Evolutionary conservation across 306 rosid species (phyloP).

Genomic region (Cicer chorassanicum): DNA sequence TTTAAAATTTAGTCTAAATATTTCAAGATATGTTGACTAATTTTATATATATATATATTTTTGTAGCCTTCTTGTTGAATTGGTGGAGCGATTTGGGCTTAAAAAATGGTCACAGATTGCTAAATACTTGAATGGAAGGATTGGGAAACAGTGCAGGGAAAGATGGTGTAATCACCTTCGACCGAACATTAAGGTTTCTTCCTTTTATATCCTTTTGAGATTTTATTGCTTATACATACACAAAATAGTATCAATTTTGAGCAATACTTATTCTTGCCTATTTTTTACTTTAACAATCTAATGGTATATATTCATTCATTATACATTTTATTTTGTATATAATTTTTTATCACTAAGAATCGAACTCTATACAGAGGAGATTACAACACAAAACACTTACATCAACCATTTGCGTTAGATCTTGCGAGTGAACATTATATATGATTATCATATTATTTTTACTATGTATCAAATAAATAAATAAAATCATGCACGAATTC

Average conservation of each 20-base stretch:
- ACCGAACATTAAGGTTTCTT: constrained; percentile 72
- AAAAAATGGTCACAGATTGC: constrained; percentile 81
- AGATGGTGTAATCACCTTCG: constrained; percentile 90
- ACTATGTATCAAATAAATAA: not conserved
- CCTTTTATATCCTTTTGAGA: not conserved
- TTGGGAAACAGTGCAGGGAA: constrained; percentile 89
- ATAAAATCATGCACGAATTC: not conserved
- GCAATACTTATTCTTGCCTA: not conserved
- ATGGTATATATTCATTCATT: too few relatives aligned
- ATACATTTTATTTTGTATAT: too few relatives aligned
- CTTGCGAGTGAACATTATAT: too few relatives aligned
- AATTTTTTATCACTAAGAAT: too few relatives aligned
- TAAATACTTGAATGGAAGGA: constrained; percentile 56
- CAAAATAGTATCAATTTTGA: not conserved
- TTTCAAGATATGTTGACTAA: not conserved
- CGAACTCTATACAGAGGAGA: too few relatives aligned
- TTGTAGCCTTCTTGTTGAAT: constrained; percentile 54
- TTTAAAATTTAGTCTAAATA: too few relatives aligned
- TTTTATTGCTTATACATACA: not conserved
- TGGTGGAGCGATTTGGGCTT: constrained; percentile 57
- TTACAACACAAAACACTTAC: too few relatives aligned
- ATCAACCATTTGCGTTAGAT: too few relatives aligned
- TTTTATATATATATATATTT: not conserved
- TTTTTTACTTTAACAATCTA: not conserved
- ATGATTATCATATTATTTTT: not conserved